phyloP scores from a whole-genome alignment of 2,329 filamentous ascomycete species.

The Cercospora zeae-maydis region DNA sequence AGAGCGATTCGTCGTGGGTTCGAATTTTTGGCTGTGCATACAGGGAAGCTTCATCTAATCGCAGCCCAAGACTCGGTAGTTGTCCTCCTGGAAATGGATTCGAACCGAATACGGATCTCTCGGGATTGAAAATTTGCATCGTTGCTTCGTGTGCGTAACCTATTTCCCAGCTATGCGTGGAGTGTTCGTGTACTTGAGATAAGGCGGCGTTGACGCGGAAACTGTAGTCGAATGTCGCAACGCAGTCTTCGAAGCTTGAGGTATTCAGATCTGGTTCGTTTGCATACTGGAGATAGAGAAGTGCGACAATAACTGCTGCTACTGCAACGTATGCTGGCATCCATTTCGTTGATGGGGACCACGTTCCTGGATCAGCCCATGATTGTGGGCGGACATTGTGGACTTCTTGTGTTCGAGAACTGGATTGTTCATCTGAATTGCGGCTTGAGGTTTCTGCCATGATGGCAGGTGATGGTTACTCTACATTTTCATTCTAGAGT shows the following conservation, averaged over 20 bases:
- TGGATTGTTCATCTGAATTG: neutral
- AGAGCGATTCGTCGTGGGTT: conserved; percentile 35
- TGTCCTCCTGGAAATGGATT: conserved; percentile 38
- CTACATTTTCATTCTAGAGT: neutral
- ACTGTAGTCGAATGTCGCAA: conserved; percentile 28
- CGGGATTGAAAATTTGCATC: conserved; percentile 39
- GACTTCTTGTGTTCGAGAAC: neutral
- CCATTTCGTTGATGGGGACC: conserved; percentile 22
- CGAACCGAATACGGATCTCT: conserved; percentile 38
- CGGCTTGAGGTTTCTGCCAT: neutral
- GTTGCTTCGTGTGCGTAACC: conserved; percentile 43
- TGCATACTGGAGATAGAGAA: conserved; percentile 23
- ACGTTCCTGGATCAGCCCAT: conserved; percentile 27
- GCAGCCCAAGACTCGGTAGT: conserved; percentile 26
- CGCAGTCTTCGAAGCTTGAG: conserved; percentile 23
- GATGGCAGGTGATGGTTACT: neutral
- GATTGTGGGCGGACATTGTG: conserved; percentile 10
- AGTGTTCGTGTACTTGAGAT: conserved; percentile 32
- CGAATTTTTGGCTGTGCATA: conserved; percentile 34
- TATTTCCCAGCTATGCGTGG: conserved; percentile 44
- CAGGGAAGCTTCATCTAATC: conserved; percentile 32
- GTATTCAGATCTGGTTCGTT: conserved; percentile 20
- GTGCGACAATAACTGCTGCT: conserved; percentile 16
- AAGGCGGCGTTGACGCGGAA: conserved; percentile 30
- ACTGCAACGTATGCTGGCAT: conserved; percentile 18